Percentiles rank a stretch among this genome's conserved stretches.
Conservation (phyloP, 306 rosid species). For the Arachis stenosperma region DNA sequence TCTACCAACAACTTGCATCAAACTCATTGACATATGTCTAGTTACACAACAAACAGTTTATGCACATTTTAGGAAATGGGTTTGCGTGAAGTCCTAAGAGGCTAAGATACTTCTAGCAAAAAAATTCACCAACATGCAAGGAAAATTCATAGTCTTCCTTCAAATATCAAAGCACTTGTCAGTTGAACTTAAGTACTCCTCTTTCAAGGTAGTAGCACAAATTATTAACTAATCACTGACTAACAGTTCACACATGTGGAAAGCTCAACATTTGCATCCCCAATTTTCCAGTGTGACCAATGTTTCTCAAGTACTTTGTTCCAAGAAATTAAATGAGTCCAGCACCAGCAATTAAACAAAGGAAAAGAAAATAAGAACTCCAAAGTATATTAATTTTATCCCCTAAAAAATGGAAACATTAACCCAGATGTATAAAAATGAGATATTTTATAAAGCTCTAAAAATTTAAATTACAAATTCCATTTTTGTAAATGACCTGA, state of each 20-base stretch:
- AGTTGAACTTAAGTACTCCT: neutral
- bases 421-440: no score
- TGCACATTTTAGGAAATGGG: neutral
- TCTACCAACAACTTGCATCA: neutral
- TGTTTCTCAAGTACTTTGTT: no score
- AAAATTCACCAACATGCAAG: neutral
- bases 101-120: no score
- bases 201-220: neutral
- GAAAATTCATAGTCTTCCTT: neutral
- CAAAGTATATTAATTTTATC: neutral
- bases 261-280: neutral
- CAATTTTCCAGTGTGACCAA: neutral
- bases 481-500: neutral
- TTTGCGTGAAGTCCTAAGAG: neutral
- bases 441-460: no score
- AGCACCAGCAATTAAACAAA: neutral
- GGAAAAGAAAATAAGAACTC: neutral
- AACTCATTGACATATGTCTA: neutral
- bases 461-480: constrained; percentile 4
- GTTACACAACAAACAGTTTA: neutral
- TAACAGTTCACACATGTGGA: neutral
- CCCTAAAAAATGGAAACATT: no score
- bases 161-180: neutral
- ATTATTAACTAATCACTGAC: neutral
- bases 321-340: no score